phyloP scores from a whole-genome alignment of 2,329 filamentous ascomycete species.

The Orbilia oligospora region DNA sequence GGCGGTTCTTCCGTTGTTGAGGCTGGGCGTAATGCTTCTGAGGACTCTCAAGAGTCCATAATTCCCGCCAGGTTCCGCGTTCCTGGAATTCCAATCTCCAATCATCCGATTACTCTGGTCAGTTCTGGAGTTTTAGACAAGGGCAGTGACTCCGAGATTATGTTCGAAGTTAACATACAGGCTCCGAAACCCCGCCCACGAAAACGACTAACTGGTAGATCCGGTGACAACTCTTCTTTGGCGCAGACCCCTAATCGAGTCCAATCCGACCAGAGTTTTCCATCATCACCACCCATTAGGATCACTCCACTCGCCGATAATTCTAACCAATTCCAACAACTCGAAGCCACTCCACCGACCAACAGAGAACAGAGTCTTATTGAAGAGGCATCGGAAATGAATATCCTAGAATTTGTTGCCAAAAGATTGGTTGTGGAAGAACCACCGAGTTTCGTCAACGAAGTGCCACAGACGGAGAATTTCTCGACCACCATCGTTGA shows the following conservation, averaged over 20 bases:
- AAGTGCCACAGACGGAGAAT: not conserved
- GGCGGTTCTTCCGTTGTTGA: not conserved
- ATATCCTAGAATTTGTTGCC: not conserved
- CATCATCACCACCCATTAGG: conserved; percentile 30
- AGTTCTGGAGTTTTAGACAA: conserved; percentile 1
- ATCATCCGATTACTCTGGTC: not conserved
- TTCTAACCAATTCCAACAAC: not conserved
- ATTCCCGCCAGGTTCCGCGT: not conserved
- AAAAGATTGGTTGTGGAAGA: conserved; percentile 27
- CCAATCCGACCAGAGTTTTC: not conserved
- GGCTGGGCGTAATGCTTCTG: not conserved
- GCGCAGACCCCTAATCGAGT: not conserved
- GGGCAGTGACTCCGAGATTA: conserved; percentile 3
- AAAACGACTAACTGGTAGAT: not conserved
- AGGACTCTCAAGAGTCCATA: not conserved
- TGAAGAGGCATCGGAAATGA: conserved; percentile 25
- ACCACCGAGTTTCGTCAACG: conserved; percentile 19
- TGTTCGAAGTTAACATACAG: conserved; percentile 19
- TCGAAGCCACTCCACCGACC: too few species aligned
- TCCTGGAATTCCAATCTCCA: not conserved
- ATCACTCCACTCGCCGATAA: not conserved
- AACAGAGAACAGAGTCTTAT: not conserved
- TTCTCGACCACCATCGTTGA: not conserved
- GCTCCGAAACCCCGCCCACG: not conserved
- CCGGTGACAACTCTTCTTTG: not conserved